Evolutionary conservation across 2,329 filamentous ascomycete genomes (phyloP), one percentile per base, ranked within the genome.

Genomic region (Fusarium succisae): DNA sequence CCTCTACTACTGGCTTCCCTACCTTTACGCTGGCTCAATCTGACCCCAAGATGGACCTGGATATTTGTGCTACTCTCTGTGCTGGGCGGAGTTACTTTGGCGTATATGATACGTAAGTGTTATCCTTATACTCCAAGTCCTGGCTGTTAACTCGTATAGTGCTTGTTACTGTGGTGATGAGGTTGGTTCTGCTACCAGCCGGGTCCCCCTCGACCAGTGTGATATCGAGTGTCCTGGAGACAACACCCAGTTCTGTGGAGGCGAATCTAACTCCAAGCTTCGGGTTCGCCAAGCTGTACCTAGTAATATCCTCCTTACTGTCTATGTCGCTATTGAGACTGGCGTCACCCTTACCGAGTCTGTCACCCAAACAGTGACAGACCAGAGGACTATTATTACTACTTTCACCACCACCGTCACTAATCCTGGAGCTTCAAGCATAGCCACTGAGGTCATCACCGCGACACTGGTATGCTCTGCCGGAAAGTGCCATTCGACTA

Each of bases 391-490:
- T 32, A 14, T 70, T 58, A 58, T 65, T 30, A 74, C 72, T 28
- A 76, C 63, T 14, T 67, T 61, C 26, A 66, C 69, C 44, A 74
- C 66, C n/a, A 69, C 72, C 18, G 39, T 73, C 43, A 15, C 51
- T 1, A 37, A 37, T 37, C 1, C 35, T 13, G 67, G 62, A 4
- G 32, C 66, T n/a, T 45, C 44, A 58, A 51, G 70, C 70, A 37
- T 37, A 37, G 35, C 35, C 0, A 37, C 35, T 0, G 35, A 37
- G 35, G 35, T 18, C 12, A 60, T 68, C 50, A 77, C 72, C 15
- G 67, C 75, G 15, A 63, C 69, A 54, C 66, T 57, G 39, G 53
- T 62, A 43, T 76, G 74, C 74, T 43, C 39, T 72, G 56, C 53
- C 22, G 66, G 74, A 17, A 35, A 59, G 30, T 76, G 73, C 63